Conservation (phyloP, 2,329 filamentous ascomycete genomes). For the Penicillium vulpinum region DNA sequence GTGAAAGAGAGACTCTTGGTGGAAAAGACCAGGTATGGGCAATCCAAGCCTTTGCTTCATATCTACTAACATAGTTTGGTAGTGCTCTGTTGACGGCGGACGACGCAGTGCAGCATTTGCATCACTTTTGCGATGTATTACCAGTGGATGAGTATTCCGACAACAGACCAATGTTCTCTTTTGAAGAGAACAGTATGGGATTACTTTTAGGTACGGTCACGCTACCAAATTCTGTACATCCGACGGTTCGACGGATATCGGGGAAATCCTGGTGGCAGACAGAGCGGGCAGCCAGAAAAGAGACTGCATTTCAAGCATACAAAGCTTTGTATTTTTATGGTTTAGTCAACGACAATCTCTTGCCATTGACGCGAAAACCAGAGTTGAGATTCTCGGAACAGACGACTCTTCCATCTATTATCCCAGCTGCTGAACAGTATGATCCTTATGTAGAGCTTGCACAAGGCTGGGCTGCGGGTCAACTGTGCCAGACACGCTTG, state of each 20-base stretch:
- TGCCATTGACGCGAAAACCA: slow-evolving; percentile 56
- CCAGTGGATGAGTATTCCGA: slow-evolving; percentile 61
- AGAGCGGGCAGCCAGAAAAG: slow-evolving; percentile 71
- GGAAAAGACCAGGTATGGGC: slow-evolving; percentile 28
- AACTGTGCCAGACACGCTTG: slow-evolving; percentile 26
- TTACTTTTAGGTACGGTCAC: slow-evolving; percentile 59
- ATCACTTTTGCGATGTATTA: slow-evolving; percentile 74
- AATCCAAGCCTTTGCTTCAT: not conserved
- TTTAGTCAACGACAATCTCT: slow-evolving; percentile 73
- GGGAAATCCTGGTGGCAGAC: slow-evolving; percentile 64
- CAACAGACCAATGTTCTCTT: slow-evolving; percentile 64
- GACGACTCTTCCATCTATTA: slow-evolving; percentile 20
- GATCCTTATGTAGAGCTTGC: slow-evolving; percentile 35
- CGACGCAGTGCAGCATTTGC: slow-evolving; percentile 72
- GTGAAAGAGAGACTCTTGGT: slow-evolving; percentile 44
- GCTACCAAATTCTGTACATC: slow-evolving; percentile 70
- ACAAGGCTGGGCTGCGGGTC: slow-evolving; percentile 25
- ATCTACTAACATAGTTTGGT: not conserved
- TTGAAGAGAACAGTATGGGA: slow-evolving; percentile 20
- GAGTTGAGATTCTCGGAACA: slow-evolving; percentile 19
- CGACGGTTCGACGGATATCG: slow-evolving; percentile 55
- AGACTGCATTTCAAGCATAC: slow-evolving; percentile 82
- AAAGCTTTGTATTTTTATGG: slow-evolving; percentile 66
- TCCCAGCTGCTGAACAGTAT: slow-evolving; percentile 29
- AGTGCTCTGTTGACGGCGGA: slow-evolving; percentile 70